Evolutionary conservation across 2,329 filamentous ascomycete genomes (phyloP).

Genomic region (Zalaria obscura): DNA sequence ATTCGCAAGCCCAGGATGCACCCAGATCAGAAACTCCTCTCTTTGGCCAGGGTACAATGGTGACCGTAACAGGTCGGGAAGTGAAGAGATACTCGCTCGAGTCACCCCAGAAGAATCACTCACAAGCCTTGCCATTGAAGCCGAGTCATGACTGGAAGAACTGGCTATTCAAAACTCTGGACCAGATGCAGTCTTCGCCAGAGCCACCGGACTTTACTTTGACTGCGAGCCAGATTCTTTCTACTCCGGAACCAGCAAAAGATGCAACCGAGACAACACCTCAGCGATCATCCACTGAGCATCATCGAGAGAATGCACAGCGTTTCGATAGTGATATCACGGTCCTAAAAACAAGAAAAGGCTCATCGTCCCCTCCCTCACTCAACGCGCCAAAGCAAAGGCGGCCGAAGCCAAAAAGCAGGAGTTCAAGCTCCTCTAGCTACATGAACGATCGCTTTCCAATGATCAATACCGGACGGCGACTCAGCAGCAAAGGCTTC

Average conservation of each 20-base stretch:
- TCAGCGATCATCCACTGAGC: background rate
- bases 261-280: too few species aligned
- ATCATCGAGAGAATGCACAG: background rate
- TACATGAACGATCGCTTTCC: slow-evolving; percentile 33
- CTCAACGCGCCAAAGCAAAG: slow-evolving; percentile 9
- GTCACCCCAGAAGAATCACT: slow-evolving; percentile 11
- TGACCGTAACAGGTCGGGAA: slow-evolving; percentile 29
- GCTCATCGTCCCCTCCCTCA: slow-evolving; percentile 3
- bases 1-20: slow-evolving; percentile 26
- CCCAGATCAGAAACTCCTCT: slow-evolving; percentile 15
- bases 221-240: too few species aligned
- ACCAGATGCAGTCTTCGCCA: background rate
- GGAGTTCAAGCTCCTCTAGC: slow-evolving; percentile 12
- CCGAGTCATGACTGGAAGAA: slow-evolving; percentile 31
- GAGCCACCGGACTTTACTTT: too few species aligned
- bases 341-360: slow-evolving; percentile 2
- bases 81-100: slow-evolving; percentile 26
- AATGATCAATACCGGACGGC: slow-evolving; percentile 20
- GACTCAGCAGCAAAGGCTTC: slow-evolving; percentile 7
- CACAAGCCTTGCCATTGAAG: slow-evolving; percentile 9
- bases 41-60: slow-evolving; percentile 18
- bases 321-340: slow-evolving; percentile 1
- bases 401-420: slow-evolving; percentile 2
- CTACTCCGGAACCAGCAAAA: too few species aligned
- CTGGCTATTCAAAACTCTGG: slow-evolving; percentile 32